Conservation (phyloP, 202 grass and related monocot species). For the Alloteropsis angusta region DNA sequence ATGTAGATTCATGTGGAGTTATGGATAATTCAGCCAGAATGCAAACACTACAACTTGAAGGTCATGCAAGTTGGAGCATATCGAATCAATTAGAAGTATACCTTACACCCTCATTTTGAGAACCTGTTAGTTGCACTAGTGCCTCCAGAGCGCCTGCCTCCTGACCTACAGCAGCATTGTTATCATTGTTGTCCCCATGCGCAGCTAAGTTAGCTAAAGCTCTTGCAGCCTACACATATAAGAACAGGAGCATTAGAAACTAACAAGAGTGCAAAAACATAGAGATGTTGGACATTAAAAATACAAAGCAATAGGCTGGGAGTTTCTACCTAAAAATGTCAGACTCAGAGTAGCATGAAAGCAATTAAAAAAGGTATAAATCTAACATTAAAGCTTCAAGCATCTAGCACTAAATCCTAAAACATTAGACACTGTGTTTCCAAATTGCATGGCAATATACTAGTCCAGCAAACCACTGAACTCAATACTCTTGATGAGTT, state of each 20-base stretch:
- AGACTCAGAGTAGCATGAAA: not conserved
- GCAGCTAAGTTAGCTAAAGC: constrained; percentile 98
- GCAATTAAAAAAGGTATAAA: constrained; percentile 20
- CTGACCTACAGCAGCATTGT: constrained; percentile 94
- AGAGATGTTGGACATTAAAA: constrained; percentile 5
- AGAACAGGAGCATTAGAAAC: constrained; percentile 26
- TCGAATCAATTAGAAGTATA: constrained; percentile 31
- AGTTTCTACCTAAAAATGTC: constrained; percentile 18
- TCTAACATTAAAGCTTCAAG: not conserved
- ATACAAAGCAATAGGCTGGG: not conserved
- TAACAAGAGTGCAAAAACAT: constrained; percentile 9
- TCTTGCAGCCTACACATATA: constrained; percentile 68
- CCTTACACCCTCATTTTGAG: constrained; percentile 99
- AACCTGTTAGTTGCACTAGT: constrained; percentile 85
- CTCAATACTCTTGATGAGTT: not conserved
- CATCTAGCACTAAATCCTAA: not conserved
- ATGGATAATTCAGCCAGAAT: not conserved
- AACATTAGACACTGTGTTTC: not conserved
- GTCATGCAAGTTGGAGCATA: not conserved
- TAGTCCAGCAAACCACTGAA: not conserved
- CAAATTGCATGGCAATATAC: not conserved
- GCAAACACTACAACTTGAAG: constrained; percentile 16
- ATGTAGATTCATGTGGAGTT: not conserved
- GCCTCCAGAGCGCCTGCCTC: constrained; percentile 97
- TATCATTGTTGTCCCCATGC: constrained; percentile 95